Conservation (phyloP, 768 basidiomycete species). For the Sporobolomyces roseus region DNA sequence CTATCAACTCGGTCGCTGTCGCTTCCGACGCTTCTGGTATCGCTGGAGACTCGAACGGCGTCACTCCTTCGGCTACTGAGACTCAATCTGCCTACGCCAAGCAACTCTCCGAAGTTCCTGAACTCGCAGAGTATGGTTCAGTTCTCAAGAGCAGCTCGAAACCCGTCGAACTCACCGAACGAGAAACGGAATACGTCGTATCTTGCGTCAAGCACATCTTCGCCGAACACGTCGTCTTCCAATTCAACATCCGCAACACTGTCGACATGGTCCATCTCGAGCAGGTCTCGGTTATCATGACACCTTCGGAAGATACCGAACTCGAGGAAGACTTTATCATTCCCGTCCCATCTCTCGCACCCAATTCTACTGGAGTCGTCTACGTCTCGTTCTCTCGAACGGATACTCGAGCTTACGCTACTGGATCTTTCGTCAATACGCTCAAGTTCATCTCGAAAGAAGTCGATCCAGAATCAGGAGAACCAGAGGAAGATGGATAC, state of each 20-base stretch:
- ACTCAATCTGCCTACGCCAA: slow-evolving; percentile 79
- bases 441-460: slow-evolving; percentile 97
- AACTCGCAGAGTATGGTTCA: slow-evolving; percentile 76
- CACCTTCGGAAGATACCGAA: slow-evolving; percentile 64
- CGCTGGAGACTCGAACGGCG: slow-evolving; percentile 60
- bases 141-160: slow-evolving; percentile 80
- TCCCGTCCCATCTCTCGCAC: slow-evolving; percentile 65
- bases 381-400: slow-evolving; percentile 92
- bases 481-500: slow-evolving; percentile 97
- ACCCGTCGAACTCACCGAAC: slow-evolving; percentile 81
- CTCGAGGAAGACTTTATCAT: slow-evolving; percentile 94
- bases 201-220: slow-evolving; percentile 95
- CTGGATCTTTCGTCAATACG: slow-evolving; percentile 80
- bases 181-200: slow-evolving; percentile 96
- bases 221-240: slow-evolving; percentile 88
- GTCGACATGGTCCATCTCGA: slow-evolving; percentile 92
- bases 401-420: slow-evolving; percentile 67
- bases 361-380: slow-evolving; percentile 73
- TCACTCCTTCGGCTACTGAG: slow-evolving; percentile 73
- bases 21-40: slow-evolving; percentile 53
- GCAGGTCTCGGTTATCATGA: slow-evolving; percentile 89
- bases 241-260: slow-evolving; percentile 98
- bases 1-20: slow-evolving; percentile 59
- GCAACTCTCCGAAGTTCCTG: slow-evolving; percentile 80
- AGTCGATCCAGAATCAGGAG: slow-evolving; percentile 87